Conservation (phyloP, 169 alveolate genomes). For the Toxoplasma gondii region DNA sequence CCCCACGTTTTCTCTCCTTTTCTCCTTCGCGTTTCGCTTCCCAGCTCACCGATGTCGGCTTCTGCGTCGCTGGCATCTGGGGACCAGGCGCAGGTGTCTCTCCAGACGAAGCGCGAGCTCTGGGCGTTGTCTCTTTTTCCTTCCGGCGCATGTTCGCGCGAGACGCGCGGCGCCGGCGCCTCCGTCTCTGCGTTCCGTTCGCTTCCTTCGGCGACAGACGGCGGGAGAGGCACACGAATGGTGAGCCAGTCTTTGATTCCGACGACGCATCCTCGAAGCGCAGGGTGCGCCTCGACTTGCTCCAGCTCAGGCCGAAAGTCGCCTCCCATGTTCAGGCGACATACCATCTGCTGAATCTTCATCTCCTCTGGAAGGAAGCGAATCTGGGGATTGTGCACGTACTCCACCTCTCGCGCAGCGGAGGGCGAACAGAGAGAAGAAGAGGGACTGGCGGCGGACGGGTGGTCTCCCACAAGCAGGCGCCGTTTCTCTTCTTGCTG, state of each 20-base stretch:
- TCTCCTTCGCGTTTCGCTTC: no score
- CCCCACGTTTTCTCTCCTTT: no score
- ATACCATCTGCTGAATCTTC: constrained; percentile 52
- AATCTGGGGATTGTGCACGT: constrained; percentile 28
- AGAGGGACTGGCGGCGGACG: not conserved
- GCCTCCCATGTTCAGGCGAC: constrained; percentile 57
- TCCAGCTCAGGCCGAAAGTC: constrained; percentile 41
- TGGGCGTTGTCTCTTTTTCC: not conserved
- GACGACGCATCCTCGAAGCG: constrained; percentile 28
- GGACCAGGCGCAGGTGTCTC: not conserved
- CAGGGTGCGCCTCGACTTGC: constrained; percentile 35
- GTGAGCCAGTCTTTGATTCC: constrained; percentile 61
- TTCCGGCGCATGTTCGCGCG: not conserved
- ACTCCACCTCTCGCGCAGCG: not conserved
- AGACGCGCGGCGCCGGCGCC: not conserved
- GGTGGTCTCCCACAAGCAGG: not conserved
- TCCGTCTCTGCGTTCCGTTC: not conserved
- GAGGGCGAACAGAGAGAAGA: not conserved
- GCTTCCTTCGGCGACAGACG: not conserved
- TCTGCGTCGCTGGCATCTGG: not conserved
- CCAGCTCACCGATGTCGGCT: no score
- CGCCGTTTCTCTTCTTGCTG: not conserved
- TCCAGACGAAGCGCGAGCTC: not conserved
- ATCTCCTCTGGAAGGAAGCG: constrained; percentile 49
- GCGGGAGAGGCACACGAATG: constrained; percentile 24